Percentiles rank a stretch among this genome's conserved stretches.
Conservation (phyloP, 805 yeast genomes). For the Nakazawaea ishiwadae region DNA sequence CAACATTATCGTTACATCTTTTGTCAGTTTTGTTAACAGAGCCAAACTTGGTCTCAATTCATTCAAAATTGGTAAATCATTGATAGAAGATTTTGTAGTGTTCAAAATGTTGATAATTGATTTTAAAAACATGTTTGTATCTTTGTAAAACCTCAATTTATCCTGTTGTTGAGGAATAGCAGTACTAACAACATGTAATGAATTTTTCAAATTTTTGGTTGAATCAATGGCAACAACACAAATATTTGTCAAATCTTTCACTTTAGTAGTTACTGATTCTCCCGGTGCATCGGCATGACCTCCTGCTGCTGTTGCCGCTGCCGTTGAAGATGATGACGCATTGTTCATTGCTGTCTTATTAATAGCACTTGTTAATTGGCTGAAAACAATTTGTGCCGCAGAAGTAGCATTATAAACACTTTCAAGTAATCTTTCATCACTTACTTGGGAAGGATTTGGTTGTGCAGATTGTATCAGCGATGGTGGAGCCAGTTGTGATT, state of each 20-base stretch:
- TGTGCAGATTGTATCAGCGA: conserved; percentile 4
- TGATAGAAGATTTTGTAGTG: conserved; percentile 75
- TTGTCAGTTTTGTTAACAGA: conserved; percentile 78
- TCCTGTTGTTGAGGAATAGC: conserved; percentile 50
- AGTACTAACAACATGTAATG: conserved; percentile 37
- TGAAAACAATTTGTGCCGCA: conserved; percentile 73
- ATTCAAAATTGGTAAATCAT: conserved; percentile 72
- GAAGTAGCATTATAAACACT: conserved; percentile 58
- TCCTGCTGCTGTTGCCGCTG: no score
- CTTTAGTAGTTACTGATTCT: conserved; percentile 36
- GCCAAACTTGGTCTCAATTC: conserved; percentile 80
- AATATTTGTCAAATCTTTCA: conserved; percentile 71
- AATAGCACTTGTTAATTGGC: conserved; percentile 66
- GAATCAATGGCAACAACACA: conserved; percentile 82
- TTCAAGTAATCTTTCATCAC: conserved; percentile 61
- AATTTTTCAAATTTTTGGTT: conserved; percentile 55
- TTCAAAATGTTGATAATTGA: conserved; percentile 81
- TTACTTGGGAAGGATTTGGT: conserved; percentile 9
- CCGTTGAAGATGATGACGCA: conserved; percentile 33
- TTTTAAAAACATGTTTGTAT: conserved; percentile 74
- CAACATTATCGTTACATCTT: conserved; percentile 83
- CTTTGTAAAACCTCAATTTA: conserved; percentile 71
- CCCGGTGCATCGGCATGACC: no score
- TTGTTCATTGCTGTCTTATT: conserved; percentile 57
- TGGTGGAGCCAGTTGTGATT: conserved; percentile 1